These are phyloP conservation scores for Rutstroemia sp. DNA, from an alignment of 2,329 filamentous ascomycete genomes.

Conservation along the genomic window DNA sequence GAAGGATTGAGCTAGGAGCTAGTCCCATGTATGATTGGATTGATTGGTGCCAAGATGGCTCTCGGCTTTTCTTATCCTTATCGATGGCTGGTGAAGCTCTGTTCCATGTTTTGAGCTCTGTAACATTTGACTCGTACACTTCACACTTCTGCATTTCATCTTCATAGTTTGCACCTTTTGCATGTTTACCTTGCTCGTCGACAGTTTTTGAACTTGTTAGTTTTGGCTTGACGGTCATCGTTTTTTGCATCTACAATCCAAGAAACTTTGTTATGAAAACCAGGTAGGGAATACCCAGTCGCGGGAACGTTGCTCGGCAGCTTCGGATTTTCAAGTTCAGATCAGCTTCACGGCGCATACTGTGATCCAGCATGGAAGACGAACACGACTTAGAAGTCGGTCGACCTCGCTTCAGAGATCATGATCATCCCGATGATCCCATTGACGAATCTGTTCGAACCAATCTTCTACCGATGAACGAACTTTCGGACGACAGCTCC, in stretches of 20 bases:
- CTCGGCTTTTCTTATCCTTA: no score
- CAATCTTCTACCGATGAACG: slow-evolving; percentile 31
- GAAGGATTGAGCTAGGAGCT: not conserved
- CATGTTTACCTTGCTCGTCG: not conserved
- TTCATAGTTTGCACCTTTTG: no score
- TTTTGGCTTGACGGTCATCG: no score
- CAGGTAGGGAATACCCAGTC: not conserved
- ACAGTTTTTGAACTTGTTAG: no score
- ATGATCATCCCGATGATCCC: slow-evolving; percentile 27
- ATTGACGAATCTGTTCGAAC: slow-evolving; percentile 24
- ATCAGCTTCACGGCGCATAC: not conserved
- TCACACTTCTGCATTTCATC: no score
- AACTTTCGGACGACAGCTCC: slow-evolving; percentile 37
- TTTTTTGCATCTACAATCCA: no score
- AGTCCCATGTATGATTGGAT: no score
- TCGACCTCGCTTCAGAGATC: slow-evolving; percentile 13
- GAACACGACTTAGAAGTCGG: slow-evolving; percentile 18
- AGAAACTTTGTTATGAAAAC: no score
- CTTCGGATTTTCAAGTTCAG: not conserved
- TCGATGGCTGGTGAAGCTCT: not conserved
- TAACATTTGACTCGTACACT: not conserved
- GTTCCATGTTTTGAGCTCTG: not conserved
- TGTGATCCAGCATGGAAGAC: slow-evolving; percentile 5
- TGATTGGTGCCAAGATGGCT: no score
- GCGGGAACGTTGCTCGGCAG: not conserved